Base-by-base conservation (phyloP, 2,329 filamentous ascomycete genomes). In the Paecilomyces dactylethromorphus region DNA sequence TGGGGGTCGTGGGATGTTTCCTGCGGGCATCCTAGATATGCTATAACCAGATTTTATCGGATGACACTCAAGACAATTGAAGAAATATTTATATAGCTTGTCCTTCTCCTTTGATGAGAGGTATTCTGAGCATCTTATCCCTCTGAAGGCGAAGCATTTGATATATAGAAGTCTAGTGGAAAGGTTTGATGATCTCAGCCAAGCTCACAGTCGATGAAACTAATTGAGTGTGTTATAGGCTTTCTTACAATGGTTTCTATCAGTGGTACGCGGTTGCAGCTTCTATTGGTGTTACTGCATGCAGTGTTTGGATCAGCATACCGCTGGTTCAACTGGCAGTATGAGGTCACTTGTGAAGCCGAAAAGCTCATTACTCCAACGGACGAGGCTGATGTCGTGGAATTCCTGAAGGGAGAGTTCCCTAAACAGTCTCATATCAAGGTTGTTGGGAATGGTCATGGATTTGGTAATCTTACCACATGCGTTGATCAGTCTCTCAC, bases 271-370 rank as follows among this genome's bases (percentile, higher is more conserved):
- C 35, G 35, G 49, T 35, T 60, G 55, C 29, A 53, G 33, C 53
- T 60, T 12, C 49, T 60, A 15, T 29, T 60, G 24, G 53, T 60
- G 15, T 53, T 61, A 53, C 55, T 58, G 55, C 57, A 59, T 31
- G 52, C 57, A 29, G 53, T 35, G 2, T 59, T 57, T 32, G 57
- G 59, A 7, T 59, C 57, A 12, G 56, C 61, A 31, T 56, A 64
- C 53, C 56, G 55, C 49, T 64, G 63, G 63, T 64, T 56, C 55
- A 64, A 64, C 51, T 64, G 63, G 63, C 63, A 64, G 53, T 64
- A 50, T 56, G 63, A 63, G 26, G 59, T 63, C 45, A 60, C 59
- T 54, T 64, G 63, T 50, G 54, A 64, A 53, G 58, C 63, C 24
- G 59, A 61, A 35, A 59, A 54, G 10, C 62, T 59, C 51, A 54